A percentile compares a stretch with the other conserved stretches of the same genome.
phyloP scores from a whole-genome alignment of 371 early-diverging fungal genomes.

The Blastocladiella emersonii region DNA sequence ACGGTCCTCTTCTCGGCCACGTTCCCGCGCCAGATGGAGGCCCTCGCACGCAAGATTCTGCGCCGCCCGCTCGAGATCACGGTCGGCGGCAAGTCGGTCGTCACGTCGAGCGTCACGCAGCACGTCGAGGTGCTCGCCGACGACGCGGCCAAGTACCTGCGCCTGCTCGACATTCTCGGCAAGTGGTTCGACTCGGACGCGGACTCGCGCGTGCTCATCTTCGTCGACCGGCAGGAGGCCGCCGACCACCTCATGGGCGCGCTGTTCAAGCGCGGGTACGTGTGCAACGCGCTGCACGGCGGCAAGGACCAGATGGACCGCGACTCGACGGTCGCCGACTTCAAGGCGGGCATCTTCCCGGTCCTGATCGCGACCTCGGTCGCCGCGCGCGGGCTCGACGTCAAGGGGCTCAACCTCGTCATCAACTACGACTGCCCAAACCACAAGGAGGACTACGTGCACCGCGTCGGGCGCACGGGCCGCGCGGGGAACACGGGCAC shows the following conservation, averaged over 20 bases:
- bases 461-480: slow-evolving; percentile 98
- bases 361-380: slow-evolving; percentile 98
- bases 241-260: slow-evolving; percentile 80
- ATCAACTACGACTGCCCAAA: slow-evolving; percentile 98
- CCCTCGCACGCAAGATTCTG: slow-evolving; percentile 84
- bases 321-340: slow-evolving; percentile 81
- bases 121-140: slow-evolving; percentile 73
- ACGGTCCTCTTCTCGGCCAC: slow-evolving; percentile 93
- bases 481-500: slow-evolving; percentile 94
- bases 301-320: slow-evolving; percentile 95
- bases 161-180: slow-evolving; percentile 81
- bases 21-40: slow-evolving; percentile 94
- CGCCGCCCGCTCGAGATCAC: slow-evolving; percentile 82
- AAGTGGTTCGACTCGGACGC: slow-evolving; percentile 26
- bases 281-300: slow-evolving; percentile 87
- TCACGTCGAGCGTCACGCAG: slow-evolving; percentile 76
- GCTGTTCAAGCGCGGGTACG: slow-evolving; percentile 73
- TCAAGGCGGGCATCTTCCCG: slow-evolving; percentile 74
- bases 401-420: slow-evolving; percentile 87
- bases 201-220: slow-evolving; percentile 52
- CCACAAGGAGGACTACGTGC: slow-evolving; percentile 96
- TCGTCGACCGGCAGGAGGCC: slow-evolving; percentile 91
- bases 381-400: slow-evolving; percentile 98
- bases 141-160: slow-evolving; percentile 64
- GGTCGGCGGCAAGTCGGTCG: slow-evolving; percentile 83